These are phyloP conservation scores for Jasminum sambac DNA, from an alignment of 257 asterid genomes.

Conservation along the genomic window DNA sequence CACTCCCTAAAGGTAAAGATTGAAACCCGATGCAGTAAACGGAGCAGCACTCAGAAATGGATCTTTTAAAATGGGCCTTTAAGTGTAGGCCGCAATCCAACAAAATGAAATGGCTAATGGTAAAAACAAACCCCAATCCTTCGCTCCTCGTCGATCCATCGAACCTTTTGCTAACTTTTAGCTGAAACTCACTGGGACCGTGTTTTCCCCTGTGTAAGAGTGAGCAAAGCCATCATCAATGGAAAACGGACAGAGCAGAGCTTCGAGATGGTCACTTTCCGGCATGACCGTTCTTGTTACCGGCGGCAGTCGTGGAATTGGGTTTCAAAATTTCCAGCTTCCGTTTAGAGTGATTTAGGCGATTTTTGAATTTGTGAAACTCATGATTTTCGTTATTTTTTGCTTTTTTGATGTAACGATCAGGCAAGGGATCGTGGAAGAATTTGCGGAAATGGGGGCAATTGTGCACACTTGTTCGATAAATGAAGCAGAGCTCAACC, in stretches of 20 bases:
- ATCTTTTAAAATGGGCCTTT: no score
- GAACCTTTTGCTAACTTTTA: no score
- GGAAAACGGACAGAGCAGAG: slow-evolving; percentile 49
- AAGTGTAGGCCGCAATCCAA: no score
- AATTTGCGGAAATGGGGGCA: slow-evolving; percentile 83
- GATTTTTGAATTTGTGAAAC: neutral
- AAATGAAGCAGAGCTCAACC: slow-evolving; percentile 67
- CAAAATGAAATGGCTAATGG: no score
- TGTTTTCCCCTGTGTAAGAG: neutral
- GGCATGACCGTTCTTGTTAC: slow-evolving; percentile 86
- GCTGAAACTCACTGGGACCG: neutral
- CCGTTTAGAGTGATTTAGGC: neutral
- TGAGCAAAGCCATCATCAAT: slow-evolving; percentile 15
- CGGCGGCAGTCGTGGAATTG: slow-evolving; percentile 97
- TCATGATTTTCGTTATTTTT: neutral
- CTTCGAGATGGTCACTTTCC: slow-evolving; percentile 83
- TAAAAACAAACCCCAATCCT: neutral
- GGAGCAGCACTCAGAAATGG: no score
- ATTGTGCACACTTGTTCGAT: slow-evolving; percentile 79
- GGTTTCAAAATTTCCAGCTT: slow-evolving; percentile 30
- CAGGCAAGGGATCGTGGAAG: slow-evolving; percentile 82
- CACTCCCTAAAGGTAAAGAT: no score
- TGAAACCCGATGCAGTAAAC: no score
- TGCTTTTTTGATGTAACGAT: slow-evolving; percentile 22
- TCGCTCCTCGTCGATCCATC: no score